Base-by-base conservation (phyloP, 1,284 basidiomycete species). In the Exobasidium cylindrosporum region DNA sequence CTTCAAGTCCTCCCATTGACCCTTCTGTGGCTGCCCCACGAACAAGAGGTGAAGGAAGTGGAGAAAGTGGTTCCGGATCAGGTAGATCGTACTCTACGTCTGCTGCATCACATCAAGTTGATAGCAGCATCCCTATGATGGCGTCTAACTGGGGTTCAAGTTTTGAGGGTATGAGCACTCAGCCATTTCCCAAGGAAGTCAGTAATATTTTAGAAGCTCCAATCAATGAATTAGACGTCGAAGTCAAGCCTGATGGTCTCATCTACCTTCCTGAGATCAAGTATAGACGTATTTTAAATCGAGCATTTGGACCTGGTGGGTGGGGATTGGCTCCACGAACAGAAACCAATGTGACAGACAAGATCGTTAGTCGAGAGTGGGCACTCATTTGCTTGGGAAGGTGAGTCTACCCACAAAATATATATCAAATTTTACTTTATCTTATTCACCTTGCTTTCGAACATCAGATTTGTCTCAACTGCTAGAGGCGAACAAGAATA, bases 231-330 rank as follows among this genome's bases (percentile, higher is more conserved):
- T 66, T 84, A 54, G 92, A 97, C 78, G 85, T 97, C 26, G 94
- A 97, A 82, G 88, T 96, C 57, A 97, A 97, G 79, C 94, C 94
- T 63, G 95, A 97, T 72, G 95, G 95, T 1, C 84, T 98, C 32
- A 83, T 97, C 30, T 98, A 97, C 82, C 87, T 98, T 10, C 95
- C 95, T 26, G 95, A 97, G 81, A 98, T 97, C 80, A 96, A 97
- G 81, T 98, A 97, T 79, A 86, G 95, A 28, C 86, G 95, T 14
- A 89, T 93, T 43, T 82, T 97, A 50, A 97, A 97, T 84, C 87
- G 85, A 67, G 92, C 95, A 0, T 97, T 98, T 74, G 95, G 95
- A 7, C 95, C 95, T 4, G 95, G 95, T 13, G 94, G 89, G 2
- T 97, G 95, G 95, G 95, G 95, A 21, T 85, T 97, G 60, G 95